Evolutionary conservation across 2,329 filamentous ascomycete species (phyloP).

Genomic region (Penicillium sp.): DNA sequence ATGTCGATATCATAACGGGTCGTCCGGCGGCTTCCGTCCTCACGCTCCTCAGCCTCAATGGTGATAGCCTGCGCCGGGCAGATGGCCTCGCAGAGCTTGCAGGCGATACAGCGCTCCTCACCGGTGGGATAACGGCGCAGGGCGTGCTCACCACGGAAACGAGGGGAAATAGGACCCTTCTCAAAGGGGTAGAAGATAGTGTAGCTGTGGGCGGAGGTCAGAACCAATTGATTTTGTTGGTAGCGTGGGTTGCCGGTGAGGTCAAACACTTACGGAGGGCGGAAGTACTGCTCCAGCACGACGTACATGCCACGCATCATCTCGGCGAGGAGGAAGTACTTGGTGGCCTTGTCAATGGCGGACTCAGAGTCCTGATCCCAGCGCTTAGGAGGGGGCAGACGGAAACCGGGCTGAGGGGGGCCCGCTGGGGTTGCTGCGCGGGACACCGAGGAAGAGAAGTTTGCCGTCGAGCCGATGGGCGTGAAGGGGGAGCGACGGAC

Average conservation of each 20-base stretch:
- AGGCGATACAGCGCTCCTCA: conserved; percentile 98
- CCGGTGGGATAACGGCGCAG: conserved; percentile 93
- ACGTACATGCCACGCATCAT: conserved; percentile 98
- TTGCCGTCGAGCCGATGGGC: conserved; percentile 50
- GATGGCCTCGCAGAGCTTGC: conserved; percentile 98
- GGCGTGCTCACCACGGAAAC: conserved; percentile 97
- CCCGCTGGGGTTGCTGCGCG: conserved; percentile 67
- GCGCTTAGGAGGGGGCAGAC: conserved; percentile 67
- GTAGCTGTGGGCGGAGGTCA: conserved; percentile 61
- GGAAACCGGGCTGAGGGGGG: conserved; percentile 77
- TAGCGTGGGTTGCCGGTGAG: neutral
- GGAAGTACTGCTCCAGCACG: conserved; percentile 95
- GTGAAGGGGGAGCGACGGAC: conserved; percentile 39
- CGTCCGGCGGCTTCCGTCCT: conserved; percentile 90
- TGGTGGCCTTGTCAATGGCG: conserved; percentile 78
- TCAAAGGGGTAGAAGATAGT: conserved; percentile 99
- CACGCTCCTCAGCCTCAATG: conserved; percentile 97
- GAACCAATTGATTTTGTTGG: conserved; percentile 5
- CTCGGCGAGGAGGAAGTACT: conserved; percentile 94
- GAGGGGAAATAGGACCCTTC: conserved; percentile 96
- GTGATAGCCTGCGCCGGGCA: conserved; percentile 98
- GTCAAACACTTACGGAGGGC: conserved; percentile 76
- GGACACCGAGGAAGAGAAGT: conserved; percentile 65
- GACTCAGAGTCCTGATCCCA: conserved; percentile 81
- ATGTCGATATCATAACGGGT: conserved; percentile 99